phyloP scores from a whole-genome alignment of 1,139 yeast species.

The Suhomyces anneliseae region DNA sequence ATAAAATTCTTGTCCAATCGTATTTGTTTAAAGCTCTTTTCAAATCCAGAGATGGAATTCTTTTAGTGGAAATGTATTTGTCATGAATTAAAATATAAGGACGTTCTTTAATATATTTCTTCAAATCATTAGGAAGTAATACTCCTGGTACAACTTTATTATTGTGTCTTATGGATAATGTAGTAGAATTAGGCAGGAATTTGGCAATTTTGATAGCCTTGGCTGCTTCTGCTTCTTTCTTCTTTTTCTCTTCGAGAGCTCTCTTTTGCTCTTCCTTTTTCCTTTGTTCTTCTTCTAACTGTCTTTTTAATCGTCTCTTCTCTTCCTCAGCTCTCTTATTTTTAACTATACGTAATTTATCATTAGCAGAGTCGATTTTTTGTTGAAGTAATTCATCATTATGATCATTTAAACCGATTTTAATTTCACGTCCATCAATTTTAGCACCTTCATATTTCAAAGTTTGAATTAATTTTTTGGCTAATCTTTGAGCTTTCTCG shows the following conservation, averaged over 20 bases:
- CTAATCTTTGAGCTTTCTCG: constrained; percentile 52
- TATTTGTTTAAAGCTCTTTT: constrained; percentile 54
- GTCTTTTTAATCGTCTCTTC: constrained; percentile 20
- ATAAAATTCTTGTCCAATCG: constrained; percentile 64
- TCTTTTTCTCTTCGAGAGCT: constrained; percentile 8
- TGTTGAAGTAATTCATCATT: constrained; percentile 30
- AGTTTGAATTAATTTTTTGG: constrained; percentile 32
- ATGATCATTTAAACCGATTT: constrained; percentile 40
- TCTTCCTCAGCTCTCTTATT: constrained; percentile 27
- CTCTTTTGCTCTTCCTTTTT: constrained; percentile 18
- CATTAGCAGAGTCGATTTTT: constrained; percentile 35
- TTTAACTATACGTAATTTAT: constrained; percentile 20
- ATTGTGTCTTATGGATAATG: constrained; percentile 32
- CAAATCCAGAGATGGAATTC: constrained; percentile 53
- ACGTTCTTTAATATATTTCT: constrained; percentile 48
- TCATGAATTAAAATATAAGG: constrained; percentile 60
- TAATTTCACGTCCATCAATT: constrained; percentile 42
- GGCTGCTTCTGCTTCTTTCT: constrained; percentile 9
- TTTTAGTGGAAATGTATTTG: constrained; percentile 51
- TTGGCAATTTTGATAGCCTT: constrained; percentile 9
- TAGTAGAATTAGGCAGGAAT: constrained; percentile 36
- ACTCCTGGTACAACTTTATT: constrained; percentile 36
- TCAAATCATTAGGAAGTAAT: constrained; percentile 47
- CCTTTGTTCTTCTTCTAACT: constrained; percentile 24
- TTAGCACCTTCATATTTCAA: constrained; percentile 32